Conservation (phyloP, 1,139 yeast genomes). For the Nakaseomyces bracarensis region DNA sequence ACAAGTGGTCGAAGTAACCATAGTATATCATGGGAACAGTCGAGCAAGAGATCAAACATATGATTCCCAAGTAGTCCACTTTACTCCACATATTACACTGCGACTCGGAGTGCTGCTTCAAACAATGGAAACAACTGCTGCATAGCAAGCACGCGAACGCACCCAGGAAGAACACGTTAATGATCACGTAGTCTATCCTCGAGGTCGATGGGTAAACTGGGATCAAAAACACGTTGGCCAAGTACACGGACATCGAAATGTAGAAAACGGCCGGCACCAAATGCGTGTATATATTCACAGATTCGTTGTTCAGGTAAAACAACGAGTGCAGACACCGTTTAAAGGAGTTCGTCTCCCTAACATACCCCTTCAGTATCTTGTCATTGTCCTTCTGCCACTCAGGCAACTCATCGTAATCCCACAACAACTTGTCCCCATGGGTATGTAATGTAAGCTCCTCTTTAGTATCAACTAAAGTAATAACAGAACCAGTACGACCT, state of each 20-base stretch:
- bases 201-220: constrained; percentile 43
- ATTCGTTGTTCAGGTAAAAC: constrained; percentile 69
- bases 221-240: constrained; percentile 27
- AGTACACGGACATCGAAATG: constrained; percentile 27
- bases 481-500: neutral
- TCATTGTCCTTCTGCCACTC: constrained; percentile 86
- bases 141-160: constrained; percentile 55
- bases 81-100: constrained; percentile 57
- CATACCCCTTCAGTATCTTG: constrained; percentile 64
- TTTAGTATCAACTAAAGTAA: neutral
- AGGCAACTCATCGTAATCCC: constrained; percentile 46
- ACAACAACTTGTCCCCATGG: constrained; percentile 12
- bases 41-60: constrained; percentile 68
- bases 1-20: constrained; percentile 50
- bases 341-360: constrained; percentile 53
- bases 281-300: constrained; percentile 76
- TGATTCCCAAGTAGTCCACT: constrained; percentile 82
- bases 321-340: constrained; percentile 47
- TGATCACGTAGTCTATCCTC: constrained; percentile 39
- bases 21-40: constrained; percentile 64
- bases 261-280: constrained; percentile 54
- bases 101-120: constrained; percentile 64
- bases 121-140: constrained; percentile 70
- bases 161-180: constrained; percentile 43
- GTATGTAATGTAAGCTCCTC: neutral